Evolutionary conservation across 768 basidiomycete genomes (phyloP).

Genomic region (Boletus subcaerulescens): DNA sequence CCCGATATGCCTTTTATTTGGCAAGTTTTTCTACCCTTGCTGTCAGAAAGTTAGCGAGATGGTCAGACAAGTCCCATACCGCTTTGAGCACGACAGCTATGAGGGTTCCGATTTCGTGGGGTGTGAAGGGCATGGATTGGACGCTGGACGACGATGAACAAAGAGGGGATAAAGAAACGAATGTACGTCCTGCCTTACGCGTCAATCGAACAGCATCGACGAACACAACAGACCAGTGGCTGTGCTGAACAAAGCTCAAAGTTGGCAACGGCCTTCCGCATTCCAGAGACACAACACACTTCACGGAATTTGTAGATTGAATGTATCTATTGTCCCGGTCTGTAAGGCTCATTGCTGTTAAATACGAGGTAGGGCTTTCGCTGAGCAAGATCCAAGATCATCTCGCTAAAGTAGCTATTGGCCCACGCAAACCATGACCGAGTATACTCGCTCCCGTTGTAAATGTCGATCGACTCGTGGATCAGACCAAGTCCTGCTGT

Average conservation of each 20-base stretch:
- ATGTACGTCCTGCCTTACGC: conserved; percentile 15
- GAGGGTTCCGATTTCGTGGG: conserved; percentile 86
- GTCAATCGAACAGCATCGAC: conserved; percentile 18
- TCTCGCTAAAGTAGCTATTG: conserved; percentile 81
- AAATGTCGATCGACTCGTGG: conserved; percentile 71
- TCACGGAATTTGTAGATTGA: background rate
- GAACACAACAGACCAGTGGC: conserved; percentile 14
- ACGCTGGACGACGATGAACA: conserved; percentile 1
- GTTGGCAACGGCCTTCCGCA: too few species aligned
- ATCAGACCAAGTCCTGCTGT: conserved; percentile 74
- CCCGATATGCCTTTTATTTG: conserved; percentile 88
- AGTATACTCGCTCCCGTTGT: conserved; percentile 54
- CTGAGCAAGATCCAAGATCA: conserved; percentile 72
- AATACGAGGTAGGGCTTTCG: conserved; percentile 71
- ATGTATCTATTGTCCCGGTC: conserved; percentile 41
- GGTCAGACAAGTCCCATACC: conserved; percentile 48
- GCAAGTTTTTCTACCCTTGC: conserved; percentile 69
- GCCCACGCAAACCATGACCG: conserved; percentile 83
- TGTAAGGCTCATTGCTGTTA: conserved; percentile 52
- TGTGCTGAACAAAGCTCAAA: conserved; percentile 6
- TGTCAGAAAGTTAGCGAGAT: conserved; percentile 16
- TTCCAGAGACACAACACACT: background rate
- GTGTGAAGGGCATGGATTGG: conserved; percentile 51
- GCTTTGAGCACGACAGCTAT: conserved; percentile 93
- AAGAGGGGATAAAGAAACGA: conserved; percentile 4